Evolutionary conservation across 2,329 filamentous ascomycete genomes (phyloP).

Genomic region (Aspergillus niger): DNA sequence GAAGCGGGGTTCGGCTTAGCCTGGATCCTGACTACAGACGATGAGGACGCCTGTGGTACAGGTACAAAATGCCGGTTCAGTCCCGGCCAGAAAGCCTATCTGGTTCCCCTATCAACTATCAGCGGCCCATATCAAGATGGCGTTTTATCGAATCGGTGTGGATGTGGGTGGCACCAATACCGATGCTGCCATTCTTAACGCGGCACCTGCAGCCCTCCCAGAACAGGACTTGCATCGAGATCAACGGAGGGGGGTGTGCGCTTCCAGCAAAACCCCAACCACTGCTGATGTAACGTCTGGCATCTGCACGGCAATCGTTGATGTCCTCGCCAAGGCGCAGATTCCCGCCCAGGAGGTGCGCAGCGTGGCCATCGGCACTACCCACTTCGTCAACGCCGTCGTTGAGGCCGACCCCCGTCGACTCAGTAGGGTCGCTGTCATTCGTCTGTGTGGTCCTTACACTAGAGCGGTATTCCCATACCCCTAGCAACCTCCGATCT

Average conservation of each 20-base stretch:
- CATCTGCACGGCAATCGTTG: slow-evolving; percentile 41
- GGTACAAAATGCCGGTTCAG: neutral
- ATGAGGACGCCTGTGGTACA: no score
- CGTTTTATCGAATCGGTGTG: neutral
- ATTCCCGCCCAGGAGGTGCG: slow-evolving; percentile 38
- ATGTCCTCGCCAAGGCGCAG: slow-evolving; percentile 37
- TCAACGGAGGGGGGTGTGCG: slow-evolving; percentile 27
- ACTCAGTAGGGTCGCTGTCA: slow-evolving; percentile 54
- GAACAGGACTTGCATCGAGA: slow-evolving; percentile 21
- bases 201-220: slow-evolving; percentile 20
- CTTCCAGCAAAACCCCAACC: slow-evolving; percentile 41
- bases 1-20: no score
- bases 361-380: slow-evolving; percentile 56
- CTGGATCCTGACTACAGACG: no score
- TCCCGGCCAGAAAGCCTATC: neutral
- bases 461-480: slow-evolving; percentile 47
- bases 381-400: slow-evolving; percentile 56
- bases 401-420: slow-evolving; percentile 53
- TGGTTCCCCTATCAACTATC: neutral
- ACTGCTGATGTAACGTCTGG: slow-evolving; percentile 47
- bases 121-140: neutral
- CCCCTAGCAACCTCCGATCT: slow-evolving; percentile 24
- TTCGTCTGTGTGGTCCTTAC: slow-evolving; percentile 53
- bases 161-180: slow-evolving; percentile 41
- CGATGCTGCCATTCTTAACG: slow-evolving; percentile 34